phyloP scores from a whole-genome alignment of 345 rosid genomes.

The Dovyalis caffra region DNA sequence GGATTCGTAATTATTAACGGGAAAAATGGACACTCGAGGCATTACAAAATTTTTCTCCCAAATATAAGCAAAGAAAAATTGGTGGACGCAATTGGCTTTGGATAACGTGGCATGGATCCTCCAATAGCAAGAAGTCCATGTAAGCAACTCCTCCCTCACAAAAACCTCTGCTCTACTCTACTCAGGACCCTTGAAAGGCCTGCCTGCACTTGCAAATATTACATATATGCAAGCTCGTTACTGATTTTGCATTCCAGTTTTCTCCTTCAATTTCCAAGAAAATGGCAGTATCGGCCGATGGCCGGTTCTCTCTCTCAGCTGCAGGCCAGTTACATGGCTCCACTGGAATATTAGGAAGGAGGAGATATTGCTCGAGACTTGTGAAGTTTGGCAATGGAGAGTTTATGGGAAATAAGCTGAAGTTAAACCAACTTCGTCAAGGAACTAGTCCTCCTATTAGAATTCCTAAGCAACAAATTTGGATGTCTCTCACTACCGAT shows the following conservation, averaged over 20 bases:
- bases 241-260: constrained; percentile 10
- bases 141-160: constrained; percentile 18
- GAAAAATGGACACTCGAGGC: constrained; percentile 7
- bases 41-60: neutral
- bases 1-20: constrained; percentile 10
- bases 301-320: constrained; percentile 57
- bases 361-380: constrained; percentile 30
- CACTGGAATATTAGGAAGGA: constrained; percentile 30
- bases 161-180: constrained; percentile 7
- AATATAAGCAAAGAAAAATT: constrained; percentile 19
- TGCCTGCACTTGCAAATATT: too few species aligned
- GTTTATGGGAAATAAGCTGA: constrained; percentile 71
- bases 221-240: constrained; percentile 11
- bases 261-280: constrained; percentile 12
- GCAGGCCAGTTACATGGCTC: constrained; percentile 41
- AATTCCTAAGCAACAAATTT: constrained; percentile 24
- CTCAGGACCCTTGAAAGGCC: neutral
- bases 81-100: constrained; percentile 61
- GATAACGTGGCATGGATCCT: constrained; percentile 64
- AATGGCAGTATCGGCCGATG: constrained; percentile 64
- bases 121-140: constrained; percentile 41
- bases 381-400: constrained; percentile 57
- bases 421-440: constrained; percentile 20
- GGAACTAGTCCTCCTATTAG: neutral
- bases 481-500: constrained; percentile 54